Evolutionary conservation across 2,329 filamentous ascomycete species (phyloP).

Genomic region (Aspergillus quadrilineatus): DNA sequence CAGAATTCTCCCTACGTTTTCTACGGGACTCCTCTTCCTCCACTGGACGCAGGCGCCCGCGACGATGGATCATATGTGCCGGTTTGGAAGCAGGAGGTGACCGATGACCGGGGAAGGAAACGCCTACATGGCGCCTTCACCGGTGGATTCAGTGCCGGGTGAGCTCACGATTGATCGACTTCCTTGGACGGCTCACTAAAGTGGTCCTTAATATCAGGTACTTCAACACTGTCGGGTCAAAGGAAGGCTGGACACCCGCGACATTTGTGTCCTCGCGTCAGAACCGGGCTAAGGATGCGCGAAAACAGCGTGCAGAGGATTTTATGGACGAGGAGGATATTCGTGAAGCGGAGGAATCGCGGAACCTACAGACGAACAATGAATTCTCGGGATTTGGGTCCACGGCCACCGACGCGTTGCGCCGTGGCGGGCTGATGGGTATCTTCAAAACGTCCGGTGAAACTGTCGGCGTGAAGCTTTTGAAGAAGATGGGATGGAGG

Average conservation of each 20-base stretch:
- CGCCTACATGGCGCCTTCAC: constrained; percentile 94
- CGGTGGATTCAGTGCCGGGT: constrained; percentile 95
- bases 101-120: constrained; percentile 86
- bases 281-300: constrained; percentile 71
- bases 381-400: constrained; percentile 75
- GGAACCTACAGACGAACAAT: constrained; percentile 69
- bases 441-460: constrained; percentile 72
- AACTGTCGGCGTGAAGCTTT: constrained; percentile 79
- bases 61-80: constrained; percentile 93
- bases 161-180: constrained; percentile 44
- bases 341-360: constrained; percentile 77
- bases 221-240: constrained; percentile 97
- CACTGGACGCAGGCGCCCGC: constrained; percentile 69
- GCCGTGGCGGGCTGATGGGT: constrained; percentile 63
- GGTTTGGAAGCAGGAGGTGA: constrained; percentile 97
- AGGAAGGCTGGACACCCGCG: constrained; percentile 94
- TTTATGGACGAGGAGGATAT: constrained; percentile 99
- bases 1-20: constrained; percentile 71
- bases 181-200: constrained; percentile 35
- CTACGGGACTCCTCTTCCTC: constrained; percentile 82
- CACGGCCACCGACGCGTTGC: constrained; percentile 56
- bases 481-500: constrained; percentile 94
- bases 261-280: constrained; percentile 87
- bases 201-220: constrained; percentile 60
- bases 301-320: constrained; percentile 71